Base-by-base conservation (phyloP, 1,139 yeast species). In the Blastobotrys buckinghamii region DNA sequence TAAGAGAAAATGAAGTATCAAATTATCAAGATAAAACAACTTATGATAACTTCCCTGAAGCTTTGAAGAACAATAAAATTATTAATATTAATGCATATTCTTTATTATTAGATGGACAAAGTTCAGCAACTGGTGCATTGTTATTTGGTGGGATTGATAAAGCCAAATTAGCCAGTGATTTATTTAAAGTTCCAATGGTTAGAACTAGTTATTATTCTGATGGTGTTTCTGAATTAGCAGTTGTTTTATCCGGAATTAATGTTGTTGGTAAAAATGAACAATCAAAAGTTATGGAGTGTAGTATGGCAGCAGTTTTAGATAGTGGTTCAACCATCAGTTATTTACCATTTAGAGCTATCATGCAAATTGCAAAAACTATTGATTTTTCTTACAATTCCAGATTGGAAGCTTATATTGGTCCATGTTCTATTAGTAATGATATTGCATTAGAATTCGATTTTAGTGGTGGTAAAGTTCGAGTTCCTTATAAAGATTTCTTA, bases 81-180 rank as follows among this genome's bases (percentile, higher is more conserved):
- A 77, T 77, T 56, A 59, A 67, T 45, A 68, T 69, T 48, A 67
- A 61, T 38, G 76, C 77, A 12, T 80, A 76, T 63, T 78, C 83
- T 8, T 64, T 80, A 50, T 79, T 72, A 59, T 70, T 80, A 54
- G 69, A 72, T 50, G 65, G 70, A 40, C 55, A 66, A 30, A 65
- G 64, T n/a, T 62, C 75, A 1, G 53, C 62, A n/a, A 50, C 66
- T 1, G 85, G 85, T 1, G 59, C 69, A 17, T 57, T 81, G 24
- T 63, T 80, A 45, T 78, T 81, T 61, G 85, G 85, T 8, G 85
- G 81, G 5, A 67, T 79, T 12, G 85, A 81, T 62, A 66, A 69
- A 43, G 68, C 75, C 34, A 77, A 77, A 59, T 78, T 72, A 59
- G 45, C 65, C 0, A 84, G 84, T 0, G 58, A 67, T 7, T 68